Conservation (phyloP, 768 basidiomycete species). For the Amanita polypyramis region DNA sequence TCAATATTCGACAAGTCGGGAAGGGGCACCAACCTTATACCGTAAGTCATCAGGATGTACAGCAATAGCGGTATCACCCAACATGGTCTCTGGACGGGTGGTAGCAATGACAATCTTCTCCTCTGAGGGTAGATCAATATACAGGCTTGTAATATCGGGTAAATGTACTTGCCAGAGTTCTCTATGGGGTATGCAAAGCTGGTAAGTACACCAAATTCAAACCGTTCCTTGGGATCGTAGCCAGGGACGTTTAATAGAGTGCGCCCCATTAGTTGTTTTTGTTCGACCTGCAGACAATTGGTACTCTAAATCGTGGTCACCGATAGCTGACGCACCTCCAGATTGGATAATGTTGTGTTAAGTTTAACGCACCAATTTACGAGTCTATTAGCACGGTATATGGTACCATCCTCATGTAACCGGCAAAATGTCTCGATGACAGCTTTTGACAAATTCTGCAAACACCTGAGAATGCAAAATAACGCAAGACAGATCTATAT, state of each 20-base stretch:
- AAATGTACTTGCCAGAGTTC: conserved; percentile 48
- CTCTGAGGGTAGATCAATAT: conserved; percentile 30
- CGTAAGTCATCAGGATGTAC: conserved; percentile 90
- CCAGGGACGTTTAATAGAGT: conserved; percentile 88
- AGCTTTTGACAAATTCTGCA: conserved; percentile 66
- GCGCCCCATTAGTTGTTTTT: conserved; percentile 77
- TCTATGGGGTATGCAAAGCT: conserved; percentile 95
- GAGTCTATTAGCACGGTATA: conserved; percentile 93
- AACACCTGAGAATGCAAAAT: background rate
- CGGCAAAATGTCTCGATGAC: conserved; percentile 88
- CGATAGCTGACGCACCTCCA: conserved; percentile 52
- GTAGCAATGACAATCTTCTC: conserved; percentile 92
- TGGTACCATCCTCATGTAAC: conserved; percentile 81
- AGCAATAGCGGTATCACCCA: conserved; percentile 95
- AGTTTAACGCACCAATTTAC: conserved; percentile 97
- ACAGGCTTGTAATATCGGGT: background rate
- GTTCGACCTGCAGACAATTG: conserved; percentile 58
- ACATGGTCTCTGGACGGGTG: conserved; percentile 97
- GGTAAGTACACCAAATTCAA: conserved; percentile 94
- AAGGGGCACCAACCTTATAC: conserved; percentile 47
- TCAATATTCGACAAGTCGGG: background rate
- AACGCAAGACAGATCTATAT: conserved; percentile 11
- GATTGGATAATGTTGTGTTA: conserved; percentile 95
- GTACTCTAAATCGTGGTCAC: background rate
- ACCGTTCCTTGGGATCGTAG: conserved; percentile 89